Base-by-base conservation (phyloP, 768 basidiomycete species). In the Holtermanniella nyarrowii region DNA sequence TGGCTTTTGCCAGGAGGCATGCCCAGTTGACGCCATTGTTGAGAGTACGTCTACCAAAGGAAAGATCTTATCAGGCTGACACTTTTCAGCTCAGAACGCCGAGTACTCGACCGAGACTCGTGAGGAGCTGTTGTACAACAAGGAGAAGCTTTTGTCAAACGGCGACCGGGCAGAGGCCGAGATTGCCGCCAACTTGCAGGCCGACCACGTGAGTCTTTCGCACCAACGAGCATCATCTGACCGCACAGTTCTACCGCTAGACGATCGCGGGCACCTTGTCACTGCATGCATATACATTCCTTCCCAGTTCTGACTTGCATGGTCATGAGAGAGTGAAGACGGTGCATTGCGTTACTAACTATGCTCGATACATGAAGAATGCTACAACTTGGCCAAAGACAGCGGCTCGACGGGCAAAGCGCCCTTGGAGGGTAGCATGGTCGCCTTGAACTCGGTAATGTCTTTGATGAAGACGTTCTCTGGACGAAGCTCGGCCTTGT, bases 1-100 rank as follows among this genome's bases (percentile, higher is more conserved):
- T 74, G 95, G 95, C 49, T 97, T 96, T 78, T 97, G 95, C 73
- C 93, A 97, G 74, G 95, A 97, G 75, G 95, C 95, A 25, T 99
- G 95, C 72, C 95, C 95, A 1, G 95, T 97, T 52, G 95, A 97
- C 74, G 95, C 95, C 54, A 97, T 99, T 63, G 95, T 99, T 49
- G 95, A 97, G 77, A 93, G 91, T 93, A 69, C 59, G 88, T 76
- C 40, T 46, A 22, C 43, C 22, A 42, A 44, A 43, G 48, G 7
- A 37, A 47, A 44, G 46, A n/a, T 42, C 40, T 11, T 3, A 23
- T 22, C 12, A 21, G 12, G 43, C 45, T 52, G 41, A 51, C 39
- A 25, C 12, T 42, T 52, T 47, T 1, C 66, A 95, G 89, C 91
- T 22, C 87, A 93, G 82, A 97, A 97, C 73, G 85, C 89, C 63